Evolutionary conservation across 2,329 filamentous ascomycete genomes (phyloP).

Genomic region (Ophiosphaerella narmari): DNA sequence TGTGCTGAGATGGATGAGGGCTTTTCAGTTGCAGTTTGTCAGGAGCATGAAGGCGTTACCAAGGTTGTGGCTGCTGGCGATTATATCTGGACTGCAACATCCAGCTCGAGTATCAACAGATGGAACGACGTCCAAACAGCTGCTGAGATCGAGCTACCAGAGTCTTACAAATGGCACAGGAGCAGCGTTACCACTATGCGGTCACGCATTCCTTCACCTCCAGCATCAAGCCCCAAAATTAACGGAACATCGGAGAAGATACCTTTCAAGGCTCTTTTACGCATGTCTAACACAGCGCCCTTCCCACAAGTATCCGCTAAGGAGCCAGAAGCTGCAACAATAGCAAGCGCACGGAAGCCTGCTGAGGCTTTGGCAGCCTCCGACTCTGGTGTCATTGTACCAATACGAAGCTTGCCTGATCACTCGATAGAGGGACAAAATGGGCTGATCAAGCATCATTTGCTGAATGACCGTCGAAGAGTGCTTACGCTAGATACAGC

Average conservation of each 20-base stretch:
- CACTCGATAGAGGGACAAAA: conserved; percentile 85
- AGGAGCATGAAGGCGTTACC: conserved; percentile 84
- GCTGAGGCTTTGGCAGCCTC: conserved; percentile 59
- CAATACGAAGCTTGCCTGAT: conserved; percentile 52
- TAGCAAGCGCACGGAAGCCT: conserved; percentile 59
- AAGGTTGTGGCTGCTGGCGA: conserved; percentile 68
- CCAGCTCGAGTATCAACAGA: conserved; percentile 87
- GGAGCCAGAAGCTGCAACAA: conserved; percentile 61
- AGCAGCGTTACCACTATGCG: conserved; percentile 56
- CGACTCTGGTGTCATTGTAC: conserved; percentile 37
- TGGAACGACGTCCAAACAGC: conserved; percentile 87
- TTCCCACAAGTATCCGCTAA: conserved; percentile 65
- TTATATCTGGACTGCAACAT: conserved; percentile 87
- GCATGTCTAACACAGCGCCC: conserved; percentile 80
- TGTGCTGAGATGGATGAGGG: conserved; percentile 82
- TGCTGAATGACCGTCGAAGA: conserved; percentile 87
- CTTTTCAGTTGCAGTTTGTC: conserved; percentile 84
- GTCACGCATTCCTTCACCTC: conserved; percentile 48
- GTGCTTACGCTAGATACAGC: conserved; percentile 93
- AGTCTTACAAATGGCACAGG: conserved; percentile 57
- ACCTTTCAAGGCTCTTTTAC: conserved; percentile 75
- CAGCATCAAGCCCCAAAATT: conserved; percentile 36
- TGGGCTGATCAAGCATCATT: conserved; percentile 88
- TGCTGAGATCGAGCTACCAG: conserved; percentile 65
- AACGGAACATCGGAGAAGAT: conserved; percentile 62